A percentile compares a stretch with the other conserved stretches of the same genome.
Evolutionary conservation across 306 rosid species (phyloP).

Genomic region (Medicago arabica): DNA sequence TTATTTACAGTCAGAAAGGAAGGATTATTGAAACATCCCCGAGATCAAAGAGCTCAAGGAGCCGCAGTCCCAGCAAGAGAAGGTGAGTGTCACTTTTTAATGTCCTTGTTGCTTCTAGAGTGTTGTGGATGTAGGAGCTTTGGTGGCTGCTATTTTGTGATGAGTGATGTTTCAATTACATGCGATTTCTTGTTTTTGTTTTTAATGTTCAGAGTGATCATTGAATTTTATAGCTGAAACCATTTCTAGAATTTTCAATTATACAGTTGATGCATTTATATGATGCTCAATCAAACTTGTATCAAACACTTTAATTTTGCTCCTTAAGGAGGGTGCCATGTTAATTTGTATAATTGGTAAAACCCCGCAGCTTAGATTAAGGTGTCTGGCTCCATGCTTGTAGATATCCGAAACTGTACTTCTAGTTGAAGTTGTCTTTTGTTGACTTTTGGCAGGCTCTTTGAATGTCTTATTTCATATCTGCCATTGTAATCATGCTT

Average conservation of each 20-base stretch:
- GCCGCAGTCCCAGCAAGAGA: slow-evolving; percentile 77
- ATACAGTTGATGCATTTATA: background rate
- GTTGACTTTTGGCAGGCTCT: background rate
- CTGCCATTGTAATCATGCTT: background rate
- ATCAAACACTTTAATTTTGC: background rate
- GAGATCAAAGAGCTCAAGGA: slow-evolving; percentile 71
- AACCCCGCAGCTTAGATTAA: background rate
- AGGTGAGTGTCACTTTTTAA: slow-evolving; percentile 49
- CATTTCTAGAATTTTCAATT: background rate
- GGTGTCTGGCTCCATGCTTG: background rate
- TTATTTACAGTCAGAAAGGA: slow-evolving; percentile 74
- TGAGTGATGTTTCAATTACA: background rate
- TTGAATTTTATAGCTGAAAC: background rate
- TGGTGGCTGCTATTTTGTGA: background rate
- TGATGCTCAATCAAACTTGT: background rate
- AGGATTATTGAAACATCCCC: slow-evolving; percentile 65
- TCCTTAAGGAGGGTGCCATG: background rate
- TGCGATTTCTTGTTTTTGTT: slow-evolving; percentile 3
- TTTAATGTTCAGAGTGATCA: background rate
- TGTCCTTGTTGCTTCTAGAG: background rate
- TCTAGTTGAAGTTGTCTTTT: background rate
- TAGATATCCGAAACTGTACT: background rate
- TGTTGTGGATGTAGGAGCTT: background rate
- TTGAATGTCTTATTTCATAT: background rate
- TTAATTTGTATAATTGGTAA: background rate